Conservation (phyloP, 331 rosid species). For the Cydonia oblonga region DNA sequence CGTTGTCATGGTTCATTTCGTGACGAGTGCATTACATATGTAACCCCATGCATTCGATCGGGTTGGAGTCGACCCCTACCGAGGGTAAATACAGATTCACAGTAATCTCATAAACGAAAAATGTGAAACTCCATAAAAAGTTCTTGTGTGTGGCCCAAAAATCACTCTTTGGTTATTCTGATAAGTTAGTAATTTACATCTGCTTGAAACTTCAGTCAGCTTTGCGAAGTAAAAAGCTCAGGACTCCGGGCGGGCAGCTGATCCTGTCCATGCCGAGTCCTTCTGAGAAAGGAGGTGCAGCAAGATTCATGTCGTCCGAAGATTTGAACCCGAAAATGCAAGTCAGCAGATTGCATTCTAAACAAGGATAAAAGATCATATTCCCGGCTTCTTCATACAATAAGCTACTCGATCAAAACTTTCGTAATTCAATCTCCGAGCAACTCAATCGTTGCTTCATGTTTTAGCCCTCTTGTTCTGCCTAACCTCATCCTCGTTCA, state of each 20-base stretch:
- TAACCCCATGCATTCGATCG: neutral
- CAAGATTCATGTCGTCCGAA: neutral
- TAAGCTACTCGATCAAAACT: neutral
- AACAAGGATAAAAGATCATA: neutral
- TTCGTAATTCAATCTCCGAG: neutral
- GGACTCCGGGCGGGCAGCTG: neutral
- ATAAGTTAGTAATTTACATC: neutral
- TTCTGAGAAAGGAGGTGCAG: neutral
- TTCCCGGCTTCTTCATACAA: neutral
- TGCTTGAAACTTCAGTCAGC: neutral
- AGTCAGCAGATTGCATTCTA: neutral
- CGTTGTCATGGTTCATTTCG: neutral
- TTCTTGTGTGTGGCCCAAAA: neutral
- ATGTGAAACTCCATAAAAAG: neutral
- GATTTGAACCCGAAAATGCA: neutral
- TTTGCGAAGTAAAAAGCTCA: neutral
- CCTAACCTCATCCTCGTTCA: slow-evolving; percentile 6
- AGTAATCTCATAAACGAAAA: neutral
- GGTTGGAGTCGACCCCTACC: neutral
- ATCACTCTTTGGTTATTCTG: neutral
- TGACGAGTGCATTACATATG: neutral
- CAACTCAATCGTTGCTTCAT: neutral
- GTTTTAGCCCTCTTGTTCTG: slow-evolving; percentile 12
- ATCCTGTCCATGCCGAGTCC: neutral
- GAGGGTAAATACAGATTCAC: neutral